Percentiles rank a stretch among this genome's conserved stretches.
Evolutionary conservation across 2,329 filamentous ascomycete species (phyloP).

Genomic region (Westerdykella sp.): DNA sequence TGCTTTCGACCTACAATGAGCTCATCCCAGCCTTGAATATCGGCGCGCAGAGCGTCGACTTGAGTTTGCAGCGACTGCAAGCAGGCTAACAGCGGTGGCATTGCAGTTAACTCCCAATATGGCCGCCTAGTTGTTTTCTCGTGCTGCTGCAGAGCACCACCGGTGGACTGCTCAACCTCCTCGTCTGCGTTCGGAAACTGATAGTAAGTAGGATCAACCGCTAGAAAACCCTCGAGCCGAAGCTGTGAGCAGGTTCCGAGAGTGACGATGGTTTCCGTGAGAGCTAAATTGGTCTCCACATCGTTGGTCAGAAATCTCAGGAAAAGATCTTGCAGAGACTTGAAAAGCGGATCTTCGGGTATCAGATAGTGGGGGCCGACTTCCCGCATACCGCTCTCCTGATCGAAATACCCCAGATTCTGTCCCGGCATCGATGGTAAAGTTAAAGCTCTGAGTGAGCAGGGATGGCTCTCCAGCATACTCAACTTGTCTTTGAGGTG

Average conservation of each 20-base stretch:
- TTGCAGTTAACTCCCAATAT: conserved; percentile 30
- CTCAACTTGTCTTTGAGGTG: conserved; percentile 66
- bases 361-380: conserved; percentile 54
- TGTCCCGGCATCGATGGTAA: conserved; percentile 56
- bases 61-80: conserved; percentile 40
- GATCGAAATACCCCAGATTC: conserved; percentile 43
- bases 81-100: conserved; percentile 39
- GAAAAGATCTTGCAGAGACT: conserved; percentile 53
- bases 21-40: conserved; percentile 44
- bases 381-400: conserved; percentile 52
- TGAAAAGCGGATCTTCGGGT: conserved; percentile 54
- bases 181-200: conserved; percentile 23
- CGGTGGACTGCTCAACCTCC: conserved; percentile 20
- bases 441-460: conserved; percentile 62
- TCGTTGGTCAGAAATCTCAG: conserved; percentile 82
- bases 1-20: conserved; percentile 45
- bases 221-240: conserved; percentile 82
- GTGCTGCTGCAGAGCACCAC: conserved; percentile 27
- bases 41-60: conserved; percentile 38
- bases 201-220: conserved; percentile 57
- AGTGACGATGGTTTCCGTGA: conserved; percentile 78
- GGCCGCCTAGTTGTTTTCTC: conserved; percentile 33
- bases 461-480: conserved; percentile 65
- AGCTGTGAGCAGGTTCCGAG: conserved; percentile 80
- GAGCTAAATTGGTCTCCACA: conserved; percentile 80